Evolutionary conservation across 2,329 filamentous ascomycete genomes (phyloP), one percentile per base, ranked within the genome.

Genomic region (Colletotrichum theobromicola): DNA sequence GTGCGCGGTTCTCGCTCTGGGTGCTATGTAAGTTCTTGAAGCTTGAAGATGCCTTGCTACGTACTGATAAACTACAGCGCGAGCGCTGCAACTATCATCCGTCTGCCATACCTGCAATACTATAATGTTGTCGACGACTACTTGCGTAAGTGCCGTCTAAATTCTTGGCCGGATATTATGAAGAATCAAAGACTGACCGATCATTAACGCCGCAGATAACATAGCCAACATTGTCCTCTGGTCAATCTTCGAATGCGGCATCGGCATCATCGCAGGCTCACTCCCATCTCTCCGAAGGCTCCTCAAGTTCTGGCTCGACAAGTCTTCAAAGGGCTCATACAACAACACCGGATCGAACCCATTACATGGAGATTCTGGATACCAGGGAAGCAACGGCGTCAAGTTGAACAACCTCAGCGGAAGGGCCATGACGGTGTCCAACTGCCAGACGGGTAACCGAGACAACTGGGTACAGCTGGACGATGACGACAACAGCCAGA

Each of bases 401-500:
- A 32, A 37, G 16, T 30, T 66, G 63, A 57, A 57, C 24, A 66
- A 57, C 2, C 63, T 66, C 5, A 34, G 28, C 5, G 57, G 67
- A 13, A 15, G 57, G 4, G 67, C 32, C 0, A 50, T 53, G 35
- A 69, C 67, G 18, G 55, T 69, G 9, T 63, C 67, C 2, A 69
- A 62, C 16, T 69, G 67, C 4, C 67, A 69, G 34, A 62, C 34
- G 3, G 57, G n/a, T 0, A 32, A 61, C 10, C 57, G 30, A n/a
- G 57, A 69, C 3, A 69, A 13, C n/a, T 69, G 67, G 67, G 55
- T 50, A 5, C 67, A 69, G 28, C 67, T 69, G 2, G 37, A 69
- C 6, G 67, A 69, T 42, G 67, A 70, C 3, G 60, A 63, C 32
- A 64, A 65, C 15, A 70, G 60, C 30, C 67, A 70, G 21, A 70